Conservation (phyloP, 1,139 yeast species). For the Diutina scorzettiae region DNA sequence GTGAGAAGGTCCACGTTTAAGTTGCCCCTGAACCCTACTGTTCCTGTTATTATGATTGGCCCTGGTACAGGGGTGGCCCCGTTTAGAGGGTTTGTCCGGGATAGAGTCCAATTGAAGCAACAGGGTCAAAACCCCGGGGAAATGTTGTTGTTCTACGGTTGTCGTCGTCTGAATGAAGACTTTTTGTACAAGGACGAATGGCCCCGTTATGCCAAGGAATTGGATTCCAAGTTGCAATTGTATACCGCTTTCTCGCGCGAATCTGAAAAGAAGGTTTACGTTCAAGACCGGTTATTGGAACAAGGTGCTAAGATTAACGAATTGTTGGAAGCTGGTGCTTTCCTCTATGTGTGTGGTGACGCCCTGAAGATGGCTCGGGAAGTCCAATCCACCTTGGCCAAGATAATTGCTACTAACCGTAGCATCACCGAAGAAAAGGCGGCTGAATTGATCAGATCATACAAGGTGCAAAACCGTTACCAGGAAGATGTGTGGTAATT, state of each 20-base stretch:
- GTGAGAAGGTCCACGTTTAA: slow-evolving; percentile 92
- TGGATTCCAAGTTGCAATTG: slow-evolving; percentile 60
- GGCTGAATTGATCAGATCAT: slow-evolving; percentile 62
- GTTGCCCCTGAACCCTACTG: slow-evolving; percentile 75
- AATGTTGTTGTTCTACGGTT: slow-evolving; percentile 73
- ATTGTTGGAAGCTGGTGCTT: slow-evolving; percentile 63
- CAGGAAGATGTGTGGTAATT: slow-evolving; percentile 99
- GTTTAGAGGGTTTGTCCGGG: slow-evolving; percentile 85
- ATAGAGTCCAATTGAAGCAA: slow-evolving; percentile 40
- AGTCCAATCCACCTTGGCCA: slow-evolving; percentile 64
- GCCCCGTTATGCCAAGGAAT: slow-evolving; percentile 51
- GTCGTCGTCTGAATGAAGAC: slow-evolving; percentile 66
- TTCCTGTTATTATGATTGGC: slow-evolving; percentile 87
- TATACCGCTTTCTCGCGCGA: slow-evolving; percentile 80
- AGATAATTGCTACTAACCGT: slow-evolving; percentile 51
- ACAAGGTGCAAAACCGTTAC: slow-evolving; percentile 77
- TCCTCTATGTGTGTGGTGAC: slow-evolving; percentile 93
- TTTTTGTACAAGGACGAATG: slow-evolving; percentile 80
- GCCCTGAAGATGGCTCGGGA: slow-evolving; percentile 95
- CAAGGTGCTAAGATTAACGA: slow-evolving; percentile 42
- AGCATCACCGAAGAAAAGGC: slow-evolving; percentile 55
- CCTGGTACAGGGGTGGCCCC: slow-evolving; percentile 99
- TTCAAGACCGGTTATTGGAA: slow-evolving; percentile 68
- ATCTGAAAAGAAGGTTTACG: slow-evolving; percentile 59
- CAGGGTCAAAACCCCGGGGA: slow-evolving; percentile 54